Conservation (phyloP, 2,329 filamentous ascomycete genomes). For the Claviceps fusiformis region DNA sequence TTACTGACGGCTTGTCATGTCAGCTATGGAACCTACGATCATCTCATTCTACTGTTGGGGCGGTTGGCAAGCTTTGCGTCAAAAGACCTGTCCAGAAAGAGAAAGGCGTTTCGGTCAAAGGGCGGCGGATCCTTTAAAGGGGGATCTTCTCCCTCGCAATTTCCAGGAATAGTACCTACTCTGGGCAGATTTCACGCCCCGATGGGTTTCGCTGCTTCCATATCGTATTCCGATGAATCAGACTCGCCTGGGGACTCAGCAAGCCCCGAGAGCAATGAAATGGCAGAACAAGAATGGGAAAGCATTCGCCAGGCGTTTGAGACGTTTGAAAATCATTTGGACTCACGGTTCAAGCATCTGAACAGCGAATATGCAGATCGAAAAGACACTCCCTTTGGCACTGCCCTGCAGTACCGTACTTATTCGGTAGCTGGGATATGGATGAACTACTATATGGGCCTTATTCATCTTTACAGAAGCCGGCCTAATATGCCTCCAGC, state of each 20-base stretch:
- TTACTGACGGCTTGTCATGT: background rate
- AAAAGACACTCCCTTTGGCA: constrained; percentile 63
- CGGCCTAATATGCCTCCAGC: constrained; percentile 88
- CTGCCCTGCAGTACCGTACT: constrained; percentile 67
- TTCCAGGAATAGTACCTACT: constrained; percentile 42
- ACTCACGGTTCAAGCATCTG: constrained; percentile 63
- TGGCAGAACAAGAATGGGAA: constrained; percentile 68
- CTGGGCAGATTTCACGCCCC: constrained; percentile 36
- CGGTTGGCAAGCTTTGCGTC: constrained; percentile 67
- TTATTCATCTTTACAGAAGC: constrained; percentile 67
- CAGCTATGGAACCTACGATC: constrained; percentile 80
- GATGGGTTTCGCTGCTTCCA: constrained; percentile 40
- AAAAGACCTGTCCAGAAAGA: constrained; percentile 66
- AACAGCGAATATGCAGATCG: constrained; percentile 50
- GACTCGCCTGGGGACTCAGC: constrained; percentile 39
- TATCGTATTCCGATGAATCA: constrained; percentile 27
- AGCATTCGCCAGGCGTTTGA: constrained; percentile 59
- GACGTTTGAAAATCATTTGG: constrained; percentile 50
- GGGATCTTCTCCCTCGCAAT: constrained; percentile 27
- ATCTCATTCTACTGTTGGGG: constrained; percentile 68
- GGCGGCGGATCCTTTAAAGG: constrained; percentile 14
- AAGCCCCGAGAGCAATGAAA: constrained; percentile 49
- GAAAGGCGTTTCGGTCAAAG: constrained; percentile 37
- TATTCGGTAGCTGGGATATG: constrained; percentile 81
- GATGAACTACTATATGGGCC: constrained; percentile 74